phyloP scores from a whole-genome alignment of 441 rosid genomes.

The Geranium incanum region DNA sequence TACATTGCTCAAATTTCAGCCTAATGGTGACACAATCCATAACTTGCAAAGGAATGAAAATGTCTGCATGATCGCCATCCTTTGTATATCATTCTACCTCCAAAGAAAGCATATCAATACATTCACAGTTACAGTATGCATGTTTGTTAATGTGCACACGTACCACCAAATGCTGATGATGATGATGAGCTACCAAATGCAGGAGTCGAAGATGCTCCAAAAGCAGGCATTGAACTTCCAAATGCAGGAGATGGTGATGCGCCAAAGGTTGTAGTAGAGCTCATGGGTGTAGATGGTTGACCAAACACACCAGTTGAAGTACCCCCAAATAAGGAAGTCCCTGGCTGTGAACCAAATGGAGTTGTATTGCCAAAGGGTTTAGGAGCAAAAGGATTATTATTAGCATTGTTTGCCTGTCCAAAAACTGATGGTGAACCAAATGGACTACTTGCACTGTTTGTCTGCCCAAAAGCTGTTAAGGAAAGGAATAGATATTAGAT shows the following conservation, averaged over 20 bases:
- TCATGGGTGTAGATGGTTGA: slow-evolving; percentile 59
- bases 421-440: slow-evolving; percentile 71
- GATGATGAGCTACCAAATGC: slow-evolving; percentile 46
- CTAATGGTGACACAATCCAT: background rate
- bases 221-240: slow-evolving; percentile 56
- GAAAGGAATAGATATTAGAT: background rate
- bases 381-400: slow-evolving; percentile 66
- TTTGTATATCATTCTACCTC: background rate
- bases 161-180: slow-evolving; percentile 60
- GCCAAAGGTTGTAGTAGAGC: slow-evolving; percentile 61
- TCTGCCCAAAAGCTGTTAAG: slow-evolving; percentile 82
- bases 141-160: slow-evolving; percentile 17
- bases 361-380: slow-evolving; percentile 63
- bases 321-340: slow-evolving; percentile 70
- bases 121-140: background rate
- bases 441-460: slow-evolving; percentile 45
- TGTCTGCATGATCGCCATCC: background rate
- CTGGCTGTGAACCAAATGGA: slow-evolving; percentile 74
- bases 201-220: slow-evolving; percentile 57
- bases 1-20: background rate
- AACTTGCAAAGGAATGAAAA: background rate
- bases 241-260: slow-evolving; percentile 64
- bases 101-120: background rate
- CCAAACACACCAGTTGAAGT: slow-evolving; percentile 92
- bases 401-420: slow-evolving; percentile 60